Evolutionary conservation across 371 early-diverging fungal genomes (phyloP), one percentile per base, ranked within the genome.

Genomic region (Chytridium lagenaria): DNA sequence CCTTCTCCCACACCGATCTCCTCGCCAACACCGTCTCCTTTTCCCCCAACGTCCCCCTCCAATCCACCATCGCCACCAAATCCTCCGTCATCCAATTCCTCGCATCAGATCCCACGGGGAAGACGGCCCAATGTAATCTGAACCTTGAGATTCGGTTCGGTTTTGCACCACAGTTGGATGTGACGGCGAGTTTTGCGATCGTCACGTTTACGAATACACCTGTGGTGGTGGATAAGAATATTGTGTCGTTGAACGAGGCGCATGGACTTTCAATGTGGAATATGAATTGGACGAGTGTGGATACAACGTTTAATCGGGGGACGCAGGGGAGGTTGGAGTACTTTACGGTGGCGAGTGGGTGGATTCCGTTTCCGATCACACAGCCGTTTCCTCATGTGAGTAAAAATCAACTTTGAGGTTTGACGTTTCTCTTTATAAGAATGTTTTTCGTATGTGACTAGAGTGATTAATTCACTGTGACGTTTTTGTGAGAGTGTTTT

Each of bases 251-350:
- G 0, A n/a, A 30, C 30, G 77, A 76, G 50, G 19, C 66, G 23
- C 77, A 76, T 50, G 68, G 69, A 16, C 59, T 76, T 38, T 65
- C 66, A 26, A 63, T 38, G 34, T 76, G 77, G 77, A 70, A 76
- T 69, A 19, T 72, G 49, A 61, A 76, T 34, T 50, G 72, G 64
- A 72, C 69, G 31, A 64, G 40, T 51, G 61, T 65, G 28, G 69
- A 50, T 49, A 15, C 30, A 30, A 39, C 23, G 26, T 71, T 67
- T 44, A 76, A 68, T 33, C 3, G 37, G 36, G 71, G 69, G 28
- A 40, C 19, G 1, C 59, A 63, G 28, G 77, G 72, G 7, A 26
- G 61, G 37, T 30, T 76, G 23, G 77, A 76, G 52, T 59, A 50
- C 50, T 76, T 38, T 7, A n/a, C 52, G 19, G 36, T 23, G 40